phyloP scores from a whole-genome alignment of 2,329 filamentous ascomycete genomes.

The Didymella arachidicola region DNA sequence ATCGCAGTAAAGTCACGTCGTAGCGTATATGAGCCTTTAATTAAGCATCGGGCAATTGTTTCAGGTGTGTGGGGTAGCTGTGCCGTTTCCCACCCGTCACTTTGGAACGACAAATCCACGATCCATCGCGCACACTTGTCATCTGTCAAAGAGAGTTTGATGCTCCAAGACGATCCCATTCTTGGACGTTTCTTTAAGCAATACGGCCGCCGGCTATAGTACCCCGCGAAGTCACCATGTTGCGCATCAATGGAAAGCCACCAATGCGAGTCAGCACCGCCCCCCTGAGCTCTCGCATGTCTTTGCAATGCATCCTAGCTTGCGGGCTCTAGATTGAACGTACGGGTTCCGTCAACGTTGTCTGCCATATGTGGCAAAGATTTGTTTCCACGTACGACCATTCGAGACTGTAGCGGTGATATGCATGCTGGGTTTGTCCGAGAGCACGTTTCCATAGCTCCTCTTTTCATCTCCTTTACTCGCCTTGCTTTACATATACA shows the following conservation, averaged over 20 bases:
- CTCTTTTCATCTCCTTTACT: conserved; percentile 20
- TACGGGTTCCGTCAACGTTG: neutral
- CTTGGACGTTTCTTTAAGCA: neutral
- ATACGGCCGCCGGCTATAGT: conserved; percentile 21
- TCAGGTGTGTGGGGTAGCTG: conserved; percentile 25
- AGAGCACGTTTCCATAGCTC: conserved; percentile 13
- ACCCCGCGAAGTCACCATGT: conserved; percentile 8
- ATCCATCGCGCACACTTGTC: conserved; percentile 7
- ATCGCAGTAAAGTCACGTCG: conserved; percentile 7
- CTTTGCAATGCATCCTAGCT: neutral
- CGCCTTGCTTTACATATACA: neutral
- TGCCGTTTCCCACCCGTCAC: conserved; percentile 5
- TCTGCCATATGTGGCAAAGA: conserved; percentile 15
- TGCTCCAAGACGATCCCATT: neutral
- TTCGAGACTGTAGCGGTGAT: conserved; percentile 11
- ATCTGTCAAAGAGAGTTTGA: conserved; percentile 14
- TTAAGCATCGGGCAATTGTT: conserved; percentile 34
- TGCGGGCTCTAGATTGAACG: conserved; percentile 4
- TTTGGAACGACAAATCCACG: conserved; percentile 17
- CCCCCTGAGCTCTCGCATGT: neutral
- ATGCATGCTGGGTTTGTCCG: conserved; percentile 10
- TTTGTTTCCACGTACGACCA: conserved; percentile 14
- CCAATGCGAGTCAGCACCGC: conserved; percentile 22
- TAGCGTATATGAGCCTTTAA: conserved; percentile 30
- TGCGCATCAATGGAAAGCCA: conserved; percentile 16